Base-by-base conservation (phyloP, 768 basidiomycete genomes). In the Lentinula detonsa region DNA sequence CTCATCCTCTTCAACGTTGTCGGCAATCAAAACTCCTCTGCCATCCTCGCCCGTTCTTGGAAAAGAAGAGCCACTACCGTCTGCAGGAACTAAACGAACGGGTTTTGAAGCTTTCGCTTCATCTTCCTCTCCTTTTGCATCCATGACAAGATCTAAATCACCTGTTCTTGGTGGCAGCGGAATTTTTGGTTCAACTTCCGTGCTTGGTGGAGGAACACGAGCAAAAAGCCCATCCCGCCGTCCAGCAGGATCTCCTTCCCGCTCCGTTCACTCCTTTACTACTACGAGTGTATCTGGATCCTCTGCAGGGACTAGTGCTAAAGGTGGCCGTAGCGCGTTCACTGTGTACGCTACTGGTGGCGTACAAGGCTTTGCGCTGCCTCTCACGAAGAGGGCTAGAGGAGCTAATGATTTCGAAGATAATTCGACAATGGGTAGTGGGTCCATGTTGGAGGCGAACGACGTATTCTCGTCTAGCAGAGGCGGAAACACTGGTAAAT, bases 21-120 rank as follows among this genome's bases (percentile, higher is more conserved):
- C 63, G 60, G 43, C 46, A 15, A 33, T 59, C 59, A 49, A 51
- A 13, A 37, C 53, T 43, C 63, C 65, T 40, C 53, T 60, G 28
- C 64, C 64, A 52, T 67, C 64, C 39, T 60, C 63, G 31, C 61
- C 64, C 7, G 62, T 65, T 31, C 64, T 65, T 5, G 55, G 55
- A 56, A 39, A n/a, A 50, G 61, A 64, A 49, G 60, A 56, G 39
- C 50, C 66, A 61, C 60, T 56, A 39, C 35, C 64, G n/a, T 45
- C 73, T 68, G 73, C 79, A 16, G 71, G 78, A 43, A 72, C 76
- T 10, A 86, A 85, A 68, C 77, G 80, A 50, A 65, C 73, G 11
- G 84, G 83, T 18, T 85, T 86, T 62, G 84, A 83, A 65, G 83
- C 84, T 0, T 86, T 85, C 63, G 77, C 81, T 0, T 75, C 78